Percentiles rank a stretch among this genome's conserved stretches.
phyloP scores from a whole-genome alignment of 2,329 filamentous ascomycete species.

The Claviceps sp. region DNA sequence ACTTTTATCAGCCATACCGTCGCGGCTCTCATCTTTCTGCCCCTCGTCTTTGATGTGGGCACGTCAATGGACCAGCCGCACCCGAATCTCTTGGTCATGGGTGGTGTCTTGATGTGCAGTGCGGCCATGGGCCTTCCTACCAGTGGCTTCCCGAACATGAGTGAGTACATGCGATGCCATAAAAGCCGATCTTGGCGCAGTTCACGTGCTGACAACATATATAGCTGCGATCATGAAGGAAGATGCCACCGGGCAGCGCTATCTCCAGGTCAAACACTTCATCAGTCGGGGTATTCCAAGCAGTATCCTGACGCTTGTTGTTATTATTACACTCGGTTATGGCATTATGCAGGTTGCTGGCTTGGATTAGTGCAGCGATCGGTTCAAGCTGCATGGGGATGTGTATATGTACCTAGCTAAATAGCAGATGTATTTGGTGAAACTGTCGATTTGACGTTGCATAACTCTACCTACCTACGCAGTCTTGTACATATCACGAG shows the following conservation, averaged over 20 bases:
- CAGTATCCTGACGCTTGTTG: constrained; percentile 65
- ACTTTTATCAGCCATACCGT: constrained; percentile 98
- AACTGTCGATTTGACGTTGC: not conserved
- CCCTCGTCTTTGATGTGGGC: constrained; percentile 78
- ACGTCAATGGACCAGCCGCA: constrained; percentile 75
- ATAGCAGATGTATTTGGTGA: not conserved
- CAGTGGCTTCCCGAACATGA: constrained; percentile 98
- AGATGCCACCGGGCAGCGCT: constrained; percentile 82
- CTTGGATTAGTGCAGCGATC: constrained; percentile 27
- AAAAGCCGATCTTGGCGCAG: not conserved
- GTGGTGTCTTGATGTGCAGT: constrained; percentile 85
- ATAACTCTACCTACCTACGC: too few species aligned
- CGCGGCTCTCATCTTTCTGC: constrained; percentile 85
- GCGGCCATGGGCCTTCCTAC: constrained; percentile 94
- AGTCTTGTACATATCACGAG: too few species aligned
- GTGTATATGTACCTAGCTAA: not conserved
- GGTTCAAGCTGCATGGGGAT: not conserved
- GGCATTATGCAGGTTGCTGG: constrained; percentile 70
- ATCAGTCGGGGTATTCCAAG: constrained; percentile 84
- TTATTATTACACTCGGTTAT: constrained; percentile 84
- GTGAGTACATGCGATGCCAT: constrained; percentile 42
- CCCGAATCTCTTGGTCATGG: constrained; percentile 92
- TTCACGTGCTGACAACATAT: constrained; percentile 10
- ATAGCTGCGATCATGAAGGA: constrained; percentile 98
- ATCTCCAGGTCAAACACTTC: constrained; percentile 86